Percentiles rank a stretch among this genome's conserved stretches.
Evolutionary conservation across 1,284 basidiomycete genomes (phyloP).

Genomic region (Cutaneotrichosporon cavernicola): DNA sequence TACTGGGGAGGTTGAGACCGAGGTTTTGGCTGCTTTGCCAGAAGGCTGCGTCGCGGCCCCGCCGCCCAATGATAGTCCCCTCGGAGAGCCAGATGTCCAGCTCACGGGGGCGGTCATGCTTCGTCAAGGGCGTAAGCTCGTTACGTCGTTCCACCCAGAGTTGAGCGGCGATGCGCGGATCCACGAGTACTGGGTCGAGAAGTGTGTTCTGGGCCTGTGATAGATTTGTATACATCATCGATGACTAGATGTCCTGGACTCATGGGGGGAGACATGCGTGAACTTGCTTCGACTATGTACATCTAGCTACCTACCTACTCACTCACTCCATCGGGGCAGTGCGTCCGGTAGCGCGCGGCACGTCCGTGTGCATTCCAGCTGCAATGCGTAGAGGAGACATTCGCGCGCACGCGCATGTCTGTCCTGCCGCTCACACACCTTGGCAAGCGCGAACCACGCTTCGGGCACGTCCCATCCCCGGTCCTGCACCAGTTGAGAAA

Average conservation of each 20-base stretch:
- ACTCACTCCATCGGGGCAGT: constrained; percentile 21
- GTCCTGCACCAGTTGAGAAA: constrained; percentile 55
- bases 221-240: background rate
- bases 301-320: background rate
- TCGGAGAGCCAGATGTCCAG: constrained; percentile 42
- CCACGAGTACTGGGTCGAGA: constrained; percentile 62
- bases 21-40: constrained; percentile 67
- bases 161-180: constrained; percentile 82
- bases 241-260: background rate
- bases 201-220: constrained; percentile 39
- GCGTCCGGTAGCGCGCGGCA: constrained; percentile 43
- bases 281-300: background rate
- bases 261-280: background rate
- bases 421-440: constrained; percentile 71
- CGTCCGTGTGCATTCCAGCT: constrained; percentile 62
- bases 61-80: constrained; percentile 42
- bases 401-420: constrained; percentile 68
- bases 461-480: constrained; percentile 83
- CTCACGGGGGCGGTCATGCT: constrained; percentile 78
- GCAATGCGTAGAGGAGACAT: constrained; percentile 70
- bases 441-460: constrained; percentile 85
- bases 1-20: constrained; percentile 1
- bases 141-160: constrained; percentile 95
- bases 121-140: constrained; percentile 76
- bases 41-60: constrained; percentile 57